Conservation (phyloP, 148 eudicot species). For the Talinum fruticosum region DNA sequence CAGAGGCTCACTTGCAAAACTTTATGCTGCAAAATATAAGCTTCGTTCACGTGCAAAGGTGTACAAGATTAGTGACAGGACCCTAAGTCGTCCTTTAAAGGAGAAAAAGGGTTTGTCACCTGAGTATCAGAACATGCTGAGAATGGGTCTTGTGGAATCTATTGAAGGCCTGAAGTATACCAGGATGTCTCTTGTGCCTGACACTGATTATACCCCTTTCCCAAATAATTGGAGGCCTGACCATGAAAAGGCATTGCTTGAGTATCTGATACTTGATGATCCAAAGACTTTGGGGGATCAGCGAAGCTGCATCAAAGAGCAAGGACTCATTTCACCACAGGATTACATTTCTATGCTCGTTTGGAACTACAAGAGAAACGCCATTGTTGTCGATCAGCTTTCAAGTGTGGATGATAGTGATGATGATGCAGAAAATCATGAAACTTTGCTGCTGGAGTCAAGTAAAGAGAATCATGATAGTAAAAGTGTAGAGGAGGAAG, state of each 20-base stretch:
- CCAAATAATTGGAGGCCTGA: constrained; percentile 79
- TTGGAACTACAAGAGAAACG: constrained; percentile 89
- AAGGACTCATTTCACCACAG: constrained; percentile 87
- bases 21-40: constrained; percentile 97
- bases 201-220: constrained; percentile 81
- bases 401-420: constrained; percentile 8
- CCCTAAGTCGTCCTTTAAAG: constrained; percentile 83
- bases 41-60: constrained; percentile 94
- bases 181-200: constrained; percentile 91
- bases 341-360: constrained; percentile 90
- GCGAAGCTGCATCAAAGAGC: constrained; percentile 49
- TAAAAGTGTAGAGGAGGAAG: constrained; percentile 37
- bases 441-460: constrained; percentile 31
- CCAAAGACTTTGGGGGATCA: constrained; percentile 72
- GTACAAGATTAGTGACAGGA: constrained; percentile 77
- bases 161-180: constrained; percentile 87
- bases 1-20: constrained; percentile 94
- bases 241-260: constrained; percentile 78
- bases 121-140: constrained; percentile 74
- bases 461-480: constrained; percentile 27
- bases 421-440: constrained; percentile 18
- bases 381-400: constrained; percentile 34
- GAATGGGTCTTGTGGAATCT: constrained; percentile 84
- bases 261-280: constrained; percentile 63
- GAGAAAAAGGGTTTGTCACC: constrained; percentile 92